phyloP scores from a whole-genome alignment of 2,329 filamentous ascomycete genomes.

The Microcyclospora pomicola region DNA sequence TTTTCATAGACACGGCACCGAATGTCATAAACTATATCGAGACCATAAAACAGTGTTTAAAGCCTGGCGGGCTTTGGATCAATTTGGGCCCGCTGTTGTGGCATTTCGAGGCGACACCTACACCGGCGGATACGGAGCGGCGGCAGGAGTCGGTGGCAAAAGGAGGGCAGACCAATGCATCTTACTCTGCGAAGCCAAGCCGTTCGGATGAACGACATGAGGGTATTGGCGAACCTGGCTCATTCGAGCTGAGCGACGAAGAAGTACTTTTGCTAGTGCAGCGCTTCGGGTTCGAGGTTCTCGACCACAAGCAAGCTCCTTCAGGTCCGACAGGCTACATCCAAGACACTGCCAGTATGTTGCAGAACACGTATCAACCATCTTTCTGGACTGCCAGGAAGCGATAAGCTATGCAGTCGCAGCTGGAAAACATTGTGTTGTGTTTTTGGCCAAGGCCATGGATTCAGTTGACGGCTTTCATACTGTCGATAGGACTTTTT shows the following conservation, averaged over 20 bases:
- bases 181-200: neutral
- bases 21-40: conserved; percentile 85
- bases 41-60: conserved; percentile 64
- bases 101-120: conserved; percentile 76
- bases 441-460: too few species aligned
- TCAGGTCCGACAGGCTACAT: conserved; percentile 70
- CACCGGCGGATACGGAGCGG: conserved; percentile 32
- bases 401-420: conserved; percentile 6
- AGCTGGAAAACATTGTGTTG: too few species aligned
- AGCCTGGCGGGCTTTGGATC: conserved; percentile 64
- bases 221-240: conserved; percentile 69
- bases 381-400: conserved; percentile 82
- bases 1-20: conserved; percentile 94
- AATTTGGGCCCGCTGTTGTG: conserved; percentile 86
- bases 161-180: neutral
- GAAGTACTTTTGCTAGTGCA: conserved; percentile 69
- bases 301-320: conserved; percentile 34
- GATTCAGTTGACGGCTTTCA: too few species aligned
- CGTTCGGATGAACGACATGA: conserved; percentile 3
- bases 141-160: neutral
- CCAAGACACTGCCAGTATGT: conserved; percentile 70
- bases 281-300: conserved; percentile 60
- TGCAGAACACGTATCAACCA: conserved; percentile 67
- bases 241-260: conserved; percentile 77
- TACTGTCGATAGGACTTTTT: too few species aligned